phyloP scores from a whole-genome alignment of 73 alveolate species.

The Breviolum minutum region DNA sequence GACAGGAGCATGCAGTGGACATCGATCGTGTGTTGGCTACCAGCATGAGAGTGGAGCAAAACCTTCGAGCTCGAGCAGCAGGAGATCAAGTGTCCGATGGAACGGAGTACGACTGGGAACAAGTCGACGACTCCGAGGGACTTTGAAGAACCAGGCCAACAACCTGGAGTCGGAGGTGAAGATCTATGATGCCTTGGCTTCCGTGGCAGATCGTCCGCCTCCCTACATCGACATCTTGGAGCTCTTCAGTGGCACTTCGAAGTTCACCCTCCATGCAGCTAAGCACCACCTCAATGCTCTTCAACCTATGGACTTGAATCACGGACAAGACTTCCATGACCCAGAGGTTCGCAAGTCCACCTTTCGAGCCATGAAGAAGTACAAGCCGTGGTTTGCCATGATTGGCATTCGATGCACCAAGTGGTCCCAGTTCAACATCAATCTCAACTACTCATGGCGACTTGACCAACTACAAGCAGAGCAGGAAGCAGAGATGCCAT shows the following conservation, averaged over 20 bases:
- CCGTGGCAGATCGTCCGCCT: neutral
- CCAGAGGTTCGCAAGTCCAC: neutral
- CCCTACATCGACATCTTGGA: conserved; percentile 27
- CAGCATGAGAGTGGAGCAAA: neutral
- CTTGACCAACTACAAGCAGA: neutral
- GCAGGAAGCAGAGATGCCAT: neutral
- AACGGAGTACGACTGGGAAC: neutral
- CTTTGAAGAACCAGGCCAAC: neutral
- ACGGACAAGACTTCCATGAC: neutral
- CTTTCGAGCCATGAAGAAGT: neutral
- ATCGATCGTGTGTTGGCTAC: neutral
- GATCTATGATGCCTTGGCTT: neutral
- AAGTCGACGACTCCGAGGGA: neutral
- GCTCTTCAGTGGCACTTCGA: neutral
- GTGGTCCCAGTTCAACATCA: neutral
- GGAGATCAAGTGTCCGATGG: neutral
- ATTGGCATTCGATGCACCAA: neutral
- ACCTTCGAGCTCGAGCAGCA: neutral
- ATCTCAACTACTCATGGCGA: neutral
- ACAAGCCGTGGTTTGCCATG: neutral
- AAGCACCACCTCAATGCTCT: neutral
- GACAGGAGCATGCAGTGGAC: neutral
- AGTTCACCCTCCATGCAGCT: neutral
- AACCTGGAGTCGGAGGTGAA: neutral
- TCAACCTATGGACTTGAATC: neutral